Base-by-base conservation (phyloP, 2,329 filamentous ascomycete species). In the Geoglossum cookeanum region DNA sequence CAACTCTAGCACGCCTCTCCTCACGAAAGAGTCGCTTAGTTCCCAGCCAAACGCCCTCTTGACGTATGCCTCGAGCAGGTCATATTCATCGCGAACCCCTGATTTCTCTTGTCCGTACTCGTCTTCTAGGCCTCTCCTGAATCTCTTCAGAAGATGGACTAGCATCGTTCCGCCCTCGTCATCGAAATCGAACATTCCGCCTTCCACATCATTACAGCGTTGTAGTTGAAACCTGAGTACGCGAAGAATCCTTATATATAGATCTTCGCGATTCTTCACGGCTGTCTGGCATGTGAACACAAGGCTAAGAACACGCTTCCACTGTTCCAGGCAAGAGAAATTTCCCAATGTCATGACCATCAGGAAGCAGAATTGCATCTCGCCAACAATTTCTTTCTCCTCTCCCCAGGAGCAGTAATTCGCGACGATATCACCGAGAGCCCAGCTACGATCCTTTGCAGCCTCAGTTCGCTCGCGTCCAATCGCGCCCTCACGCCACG, bases 291-390 rank as follows among this genome's bases (percentile, higher is more conserved):
- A 81, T 0, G 79, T 83, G 55, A 83, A 68, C 6, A 81, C 68
- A 29, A 84, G 66, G 1, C 68, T 68, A 8, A 83, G 67, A 9
- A 83, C 61, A 42, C 80, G 69, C 63, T 79, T 81, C 80, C 80
- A 84, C 64, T 83, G 80, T 64, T 83, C 78, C 3, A 83, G 68
- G 63, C 80, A 83, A 1, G 79, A 81, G 64, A 78, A 81, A 64
- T 83, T 84, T 70, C 80, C 80, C 60, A 83, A 69, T 4, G 78
- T 81, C 59, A 83, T 63, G 1, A 80, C 72, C 76, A 80, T 81
- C 8, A 83, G 66, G 62, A 83, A 83, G 35, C 73, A 74, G 63
- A 83, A 80, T 61, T 83, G 78, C 57, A 83, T 63, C 63, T 83
- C 80, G 15, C 78, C 80, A 13, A 83, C 65, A 1, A 76, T 56